These are phyloP conservation scores for Lachnellula hyalina DNA, from an alignment of 2,329 filamentous ascomycete species.

Conservation along the genomic window DNA sequence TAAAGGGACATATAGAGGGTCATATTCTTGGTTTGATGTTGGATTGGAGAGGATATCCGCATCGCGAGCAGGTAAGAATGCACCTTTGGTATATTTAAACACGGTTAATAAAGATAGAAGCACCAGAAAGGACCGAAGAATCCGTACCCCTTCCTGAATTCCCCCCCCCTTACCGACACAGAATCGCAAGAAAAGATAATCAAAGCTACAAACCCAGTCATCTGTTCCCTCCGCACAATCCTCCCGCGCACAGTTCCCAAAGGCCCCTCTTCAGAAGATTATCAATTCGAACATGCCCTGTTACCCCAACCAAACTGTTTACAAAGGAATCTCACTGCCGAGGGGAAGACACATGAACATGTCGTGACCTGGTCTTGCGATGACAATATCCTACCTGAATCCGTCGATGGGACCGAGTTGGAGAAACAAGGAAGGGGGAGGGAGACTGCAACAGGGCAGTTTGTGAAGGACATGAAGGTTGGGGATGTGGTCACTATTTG, in stretches of 20 bases:
- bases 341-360: conserved; percentile 36
- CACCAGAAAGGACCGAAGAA: background rate
- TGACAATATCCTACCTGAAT: conserved; percentile 43
- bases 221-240: conserved; percentile 3
- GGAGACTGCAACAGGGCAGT: conserved; percentile 47
- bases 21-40: conserved; percentile 60
- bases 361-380: conserved; percentile 48
- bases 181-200: background rate
- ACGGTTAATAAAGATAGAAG: background rate
- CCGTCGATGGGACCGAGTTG: conserved; percentile 33
- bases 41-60: conserved; percentile 52
- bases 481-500: conserved; percentile 59
- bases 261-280: background rate
- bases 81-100: conserved; percentile 15
- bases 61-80: conserved; percentile 18
- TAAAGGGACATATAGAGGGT: conserved; percentile 39
- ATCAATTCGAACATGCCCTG: conserved; percentile 34
- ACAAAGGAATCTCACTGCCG: conserved; percentile 45
- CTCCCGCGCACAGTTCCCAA: conserved; percentile 2
- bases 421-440: conserved; percentile 43
- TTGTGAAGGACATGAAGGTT: conserved; percentile 49
- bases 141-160: background rate
- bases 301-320: conserved; percentile 34
- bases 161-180: background rate
- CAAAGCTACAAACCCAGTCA: background rate